These are phyloP conservation scores for Fusarium agapanthi DNA, from an alignment of 2,329 filamentous ascomycete genomes.

Conservation along the genomic window DNA sequence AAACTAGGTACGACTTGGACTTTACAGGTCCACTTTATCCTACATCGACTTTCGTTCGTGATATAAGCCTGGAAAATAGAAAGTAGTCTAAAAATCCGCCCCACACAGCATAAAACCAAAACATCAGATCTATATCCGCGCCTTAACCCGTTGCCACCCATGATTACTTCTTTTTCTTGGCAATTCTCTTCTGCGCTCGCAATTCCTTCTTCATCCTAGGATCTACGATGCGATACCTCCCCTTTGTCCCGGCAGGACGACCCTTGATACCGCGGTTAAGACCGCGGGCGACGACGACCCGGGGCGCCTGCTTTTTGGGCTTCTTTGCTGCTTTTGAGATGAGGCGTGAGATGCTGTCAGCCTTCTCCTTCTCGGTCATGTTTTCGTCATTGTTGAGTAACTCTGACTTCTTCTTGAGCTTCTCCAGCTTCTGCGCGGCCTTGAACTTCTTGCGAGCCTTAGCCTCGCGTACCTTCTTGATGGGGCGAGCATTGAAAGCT, in stretches of 20 bases:
- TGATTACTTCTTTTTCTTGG: conserved; percentile 71
- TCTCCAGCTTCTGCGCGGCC: conserved; percentile 88
- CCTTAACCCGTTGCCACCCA: not conserved
- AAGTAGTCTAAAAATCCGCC: conserved; percentile 3
- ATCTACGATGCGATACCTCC: conserved; percentile 87
- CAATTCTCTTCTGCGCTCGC: conserved; percentile 79
- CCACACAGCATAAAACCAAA: conserved; percentile 18
- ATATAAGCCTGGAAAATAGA: conserved; percentile 39
- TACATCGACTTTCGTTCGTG: conserved; percentile 63
- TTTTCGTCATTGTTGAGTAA: conserved; percentile 88
- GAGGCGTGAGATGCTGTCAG: conserved; percentile 80
- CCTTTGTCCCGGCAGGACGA: conserved; percentile 90
- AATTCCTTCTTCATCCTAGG: conserved; percentile 96
- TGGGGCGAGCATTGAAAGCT: conserved; percentile 92
- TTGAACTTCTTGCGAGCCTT: conserved; percentile 98
- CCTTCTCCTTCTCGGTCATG: conserved; percentile 96
- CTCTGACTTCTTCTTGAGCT: conserved; percentile 96
- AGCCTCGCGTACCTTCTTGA: conserved; percentile 98
- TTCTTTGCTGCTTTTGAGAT: conserved; percentile 87
- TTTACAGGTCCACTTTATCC: conserved; percentile 76
- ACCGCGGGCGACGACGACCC: conserved; percentile 88
- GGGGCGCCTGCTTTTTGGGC: conserved; percentile 81
- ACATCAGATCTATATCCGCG: conserved; percentile 19
- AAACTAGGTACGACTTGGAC: conserved; percentile 79
- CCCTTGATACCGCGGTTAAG: conserved; percentile 86